A percentile compares a stretch with the other conserved stretches of the same genome.
phyloP scores from a whole-genome alignment of 305 asterid genomes.

The Fraxinus albicans region DNA sequence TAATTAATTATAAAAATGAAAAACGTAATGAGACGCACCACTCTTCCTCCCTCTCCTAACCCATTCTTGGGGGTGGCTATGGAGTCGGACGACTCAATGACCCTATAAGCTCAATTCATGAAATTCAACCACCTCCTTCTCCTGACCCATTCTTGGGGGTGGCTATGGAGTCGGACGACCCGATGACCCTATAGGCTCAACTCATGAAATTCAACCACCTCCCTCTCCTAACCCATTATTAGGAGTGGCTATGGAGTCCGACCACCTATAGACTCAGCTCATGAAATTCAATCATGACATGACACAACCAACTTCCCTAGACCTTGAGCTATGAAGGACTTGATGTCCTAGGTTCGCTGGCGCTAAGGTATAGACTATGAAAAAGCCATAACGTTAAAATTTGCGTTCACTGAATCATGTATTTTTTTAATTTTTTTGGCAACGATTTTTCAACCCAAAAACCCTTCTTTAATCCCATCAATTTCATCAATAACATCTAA shows the following conservation, averaged over 20 bases:
- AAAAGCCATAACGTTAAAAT: not conserved
- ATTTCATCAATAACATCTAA: not conserved
- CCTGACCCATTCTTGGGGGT: not conserved
- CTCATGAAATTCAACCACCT: not conserved
- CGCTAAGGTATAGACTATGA: not conserved
- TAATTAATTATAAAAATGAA: too few species aligned
- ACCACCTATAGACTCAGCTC: not conserved
- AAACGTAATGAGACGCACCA: too few species aligned
- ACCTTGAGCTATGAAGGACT: not conserved
- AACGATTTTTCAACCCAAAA: not conserved
- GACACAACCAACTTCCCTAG: not conserved
- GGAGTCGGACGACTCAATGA: too few species aligned
- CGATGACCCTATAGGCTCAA: not conserved
- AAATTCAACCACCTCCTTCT: too few species aligned
- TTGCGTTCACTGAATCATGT: not conserved
- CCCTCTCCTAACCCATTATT: not conserved
- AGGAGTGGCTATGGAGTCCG: not conserved
- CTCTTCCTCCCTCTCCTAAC: not conserved
- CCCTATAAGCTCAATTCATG: too few species aligned
- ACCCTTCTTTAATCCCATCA: not conserved
- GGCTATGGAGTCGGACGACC: not conserved
- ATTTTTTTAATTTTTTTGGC: not conserved
- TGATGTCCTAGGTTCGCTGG: not conserved
- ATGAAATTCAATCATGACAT: not conserved
- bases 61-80: too few species aligned